phyloP scores from a whole-genome alignment of 2,329 filamentous ascomycete species.

The Taxawa tesnikishii region DNA sequence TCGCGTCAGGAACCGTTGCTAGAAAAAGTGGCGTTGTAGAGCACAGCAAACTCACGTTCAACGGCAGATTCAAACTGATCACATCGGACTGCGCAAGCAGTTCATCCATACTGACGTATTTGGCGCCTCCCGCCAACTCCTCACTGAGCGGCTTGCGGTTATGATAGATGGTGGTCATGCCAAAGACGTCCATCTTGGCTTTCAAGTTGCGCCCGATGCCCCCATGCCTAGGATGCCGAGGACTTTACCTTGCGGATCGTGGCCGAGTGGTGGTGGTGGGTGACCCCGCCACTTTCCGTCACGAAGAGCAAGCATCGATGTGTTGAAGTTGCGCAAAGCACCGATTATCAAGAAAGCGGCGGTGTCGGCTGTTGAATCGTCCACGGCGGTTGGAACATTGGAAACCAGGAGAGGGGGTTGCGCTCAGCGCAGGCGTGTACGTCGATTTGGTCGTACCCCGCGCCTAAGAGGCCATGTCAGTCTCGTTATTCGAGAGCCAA shows the following conservation, averaged over 20 bases:
- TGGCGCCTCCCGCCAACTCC: conserved; percentile 43
- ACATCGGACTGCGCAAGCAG: conserved; percentile 61
- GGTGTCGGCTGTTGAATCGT: conserved; percentile 73
- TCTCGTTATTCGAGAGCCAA: background rate
- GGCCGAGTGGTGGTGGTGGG: conserved; percentile 45
- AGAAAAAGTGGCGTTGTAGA: background rate
- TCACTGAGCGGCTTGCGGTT: conserved; percentile 52
- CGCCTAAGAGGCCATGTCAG: conserved; percentile 37
- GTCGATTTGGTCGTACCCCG: conserved; percentile 78
- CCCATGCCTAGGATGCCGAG: conserved; percentile 80
- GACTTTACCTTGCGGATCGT: conserved; percentile 67
- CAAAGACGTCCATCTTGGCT: conserved; percentile 61
- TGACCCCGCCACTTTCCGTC: conserved; percentile 55
- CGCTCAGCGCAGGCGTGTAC: conserved; percentile 57
- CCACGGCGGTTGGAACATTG: conserved; percentile 69
- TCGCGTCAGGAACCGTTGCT: background rate
- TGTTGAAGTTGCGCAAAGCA: conserved; percentile 61
- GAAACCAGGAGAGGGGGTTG: conserved; percentile 52
- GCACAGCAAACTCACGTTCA: conserved; percentile 59
- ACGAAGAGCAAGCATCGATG: conserved; percentile 53
- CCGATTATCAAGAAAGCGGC: conserved; percentile 73
- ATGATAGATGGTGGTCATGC: conserved; percentile 63
- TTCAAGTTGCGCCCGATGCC: conserved; percentile 71
- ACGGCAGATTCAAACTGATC: conserved; percentile 64
- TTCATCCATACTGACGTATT: conserved; percentile 63